A percentile compares a stretch with the other conserved stretches of the same genome.
These are phyloP conservation scores for Thalassiosira sp. DNA, from an alignment of 352 stramenopile genomes.

Conservation along the genomic window DNA sequence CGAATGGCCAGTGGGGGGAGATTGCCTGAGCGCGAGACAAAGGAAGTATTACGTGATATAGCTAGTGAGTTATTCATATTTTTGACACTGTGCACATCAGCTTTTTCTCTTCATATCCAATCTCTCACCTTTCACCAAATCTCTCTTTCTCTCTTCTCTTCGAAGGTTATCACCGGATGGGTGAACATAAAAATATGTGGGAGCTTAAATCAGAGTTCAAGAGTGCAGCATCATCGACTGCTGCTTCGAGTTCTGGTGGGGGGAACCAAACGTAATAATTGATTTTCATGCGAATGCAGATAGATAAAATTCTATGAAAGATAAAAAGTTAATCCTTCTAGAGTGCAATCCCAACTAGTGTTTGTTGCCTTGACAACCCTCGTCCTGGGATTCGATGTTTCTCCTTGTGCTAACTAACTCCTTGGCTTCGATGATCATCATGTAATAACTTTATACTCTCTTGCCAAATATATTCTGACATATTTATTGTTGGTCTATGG, in stretches of 20 bases:
- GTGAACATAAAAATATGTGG: constrained; percentile 78
- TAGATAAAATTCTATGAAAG: too few species aligned
- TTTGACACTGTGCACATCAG: too few species aligned
- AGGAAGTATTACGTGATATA: constrained; percentile 72
- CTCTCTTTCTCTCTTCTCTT: too few species aligned
- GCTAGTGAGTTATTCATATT: too few species aligned
- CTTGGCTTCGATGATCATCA: too few species aligned
- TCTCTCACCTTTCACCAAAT: too few species aligned
- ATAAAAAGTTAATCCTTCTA: background rate
- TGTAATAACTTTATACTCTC: too few species aligned
- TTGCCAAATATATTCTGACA: background rate
- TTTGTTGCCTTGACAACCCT: too few species aligned
- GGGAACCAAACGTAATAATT: background rate
- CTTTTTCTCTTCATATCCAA: too few species aligned
- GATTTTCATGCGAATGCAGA: background rate
- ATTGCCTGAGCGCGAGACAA: constrained; percentile 65
- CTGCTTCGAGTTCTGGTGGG: constrained; percentile 3
- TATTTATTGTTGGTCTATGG: background rate
- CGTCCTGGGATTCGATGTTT: too few species aligned
- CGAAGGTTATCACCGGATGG: constrained; percentile 75
- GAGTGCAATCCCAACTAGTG: background rate
- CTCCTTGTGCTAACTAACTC: too few species aligned
- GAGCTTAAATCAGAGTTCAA: constrained; percentile 58
- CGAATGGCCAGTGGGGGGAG: constrained; percentile 47
- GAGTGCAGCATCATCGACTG: constrained; percentile 7